Percentiles rank a stretch among this genome's conserved stretches.
Conservation (phyloP, 768 basidiomycete genomes). For the Nidularia pulvinata region DNA sequence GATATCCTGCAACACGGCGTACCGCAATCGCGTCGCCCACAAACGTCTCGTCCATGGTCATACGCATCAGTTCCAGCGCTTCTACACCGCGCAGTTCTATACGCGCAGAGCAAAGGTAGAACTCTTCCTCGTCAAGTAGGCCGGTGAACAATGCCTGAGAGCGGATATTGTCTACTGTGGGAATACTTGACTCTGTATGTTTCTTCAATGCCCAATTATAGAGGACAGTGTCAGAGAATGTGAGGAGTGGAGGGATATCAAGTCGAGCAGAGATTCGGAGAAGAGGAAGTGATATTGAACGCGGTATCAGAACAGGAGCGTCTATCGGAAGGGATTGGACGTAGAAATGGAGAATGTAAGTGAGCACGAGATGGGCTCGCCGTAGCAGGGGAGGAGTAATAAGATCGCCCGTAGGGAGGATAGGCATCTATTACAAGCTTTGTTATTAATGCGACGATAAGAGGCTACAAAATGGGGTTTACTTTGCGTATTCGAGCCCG, state of each 20-base stretch:
- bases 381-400: constrained; percentile 62
- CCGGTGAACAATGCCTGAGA: constrained; percentile 77
- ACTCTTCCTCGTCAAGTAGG: constrained; percentile 83
- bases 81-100: constrained; percentile 90
- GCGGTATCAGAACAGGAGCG: constrained; percentile 64
- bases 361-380: constrained; percentile 75
- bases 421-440: constrained; percentile 43
- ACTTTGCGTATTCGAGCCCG: constrained; percentile 49
- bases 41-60: constrained; percentile 90
- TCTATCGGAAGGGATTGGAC: constrained; percentile 62
- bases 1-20: constrained; percentile 65
- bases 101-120: constrained; percentile 87
- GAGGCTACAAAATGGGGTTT: constrained; percentile 11
- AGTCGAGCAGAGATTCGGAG: constrained; percentile 70
- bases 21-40: constrained; percentile 70
- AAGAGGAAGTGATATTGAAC: constrained; percentile 74
- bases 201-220: constrained; percentile 74
- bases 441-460: not conserved
- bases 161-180: constrained; percentile 61
- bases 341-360: constrained; percentile 81
- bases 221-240: constrained; percentile 91
- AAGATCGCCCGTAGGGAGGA: constrained; percentile 46
- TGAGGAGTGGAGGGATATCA: constrained; percentile 86
- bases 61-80: constrained; percentile 84
- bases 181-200: constrained; percentile 20